Evolutionary conservation across 257 asterid species (phyloP), one percentile per base, ranked within the genome.

Genomic region (Lantana camara): DNA sequence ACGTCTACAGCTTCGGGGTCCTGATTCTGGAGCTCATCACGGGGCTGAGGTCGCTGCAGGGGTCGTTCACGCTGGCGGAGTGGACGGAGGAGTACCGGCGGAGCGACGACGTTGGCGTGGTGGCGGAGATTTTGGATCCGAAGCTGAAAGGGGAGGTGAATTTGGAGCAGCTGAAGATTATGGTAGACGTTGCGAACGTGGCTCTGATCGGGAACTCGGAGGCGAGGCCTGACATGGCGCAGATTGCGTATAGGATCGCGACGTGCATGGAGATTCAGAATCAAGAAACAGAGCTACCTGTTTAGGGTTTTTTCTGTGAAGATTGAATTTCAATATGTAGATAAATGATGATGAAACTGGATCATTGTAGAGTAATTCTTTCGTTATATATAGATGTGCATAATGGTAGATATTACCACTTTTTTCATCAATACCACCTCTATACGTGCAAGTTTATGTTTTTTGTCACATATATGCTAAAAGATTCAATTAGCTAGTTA

Each of bases 1-100:
- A 89, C 5, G 96, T 89, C 27, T 89, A 86, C 10, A 86, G 96
- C 49, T 89, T 71, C n/a, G 96, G 95, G 1, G 89, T 89, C 0
- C 17, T 89, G 47, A 41, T 86, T 11, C 82, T 89, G 1, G 96
- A 89, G 82, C 86, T 89, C 3, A 71, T 84, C 2, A 86, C 95
- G 0, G 96, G 96, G 55, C 75, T 84, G 42, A 82, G 77, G 49
- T 86, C 93, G 5, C 64, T 76, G 15, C 95, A 86, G 55, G 93
- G 96, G 4, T 86, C 96, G 1, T 67, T 63, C 12, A 89, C 95
- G 0, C 77, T 84, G 14, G 85, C 91, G 0, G 96, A 89, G 51
- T 86, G 86, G 89, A 86, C 96, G 0, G 84, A 80, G 71, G 89
- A 82, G 49, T 67, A 74, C 1, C 63, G 95, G 10, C 73, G 22